Evolutionary conservation across 176 grass and related monocot species (phyloP).

Genomic region (Sorghum bicolor): DNA sequence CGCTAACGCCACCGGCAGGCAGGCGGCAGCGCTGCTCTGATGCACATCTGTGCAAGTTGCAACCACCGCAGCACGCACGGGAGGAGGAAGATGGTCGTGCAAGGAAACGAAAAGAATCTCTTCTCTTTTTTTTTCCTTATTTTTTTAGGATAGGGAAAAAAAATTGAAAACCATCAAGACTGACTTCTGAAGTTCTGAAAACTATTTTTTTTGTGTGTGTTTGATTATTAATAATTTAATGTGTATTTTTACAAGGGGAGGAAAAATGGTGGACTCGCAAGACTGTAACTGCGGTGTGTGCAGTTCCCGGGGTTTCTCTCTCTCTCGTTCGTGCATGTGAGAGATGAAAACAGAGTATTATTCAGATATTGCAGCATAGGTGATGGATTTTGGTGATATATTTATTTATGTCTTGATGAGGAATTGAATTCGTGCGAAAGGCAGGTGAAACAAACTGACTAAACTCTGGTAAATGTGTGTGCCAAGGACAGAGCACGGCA

Average conservation of each 20-base stretch:
- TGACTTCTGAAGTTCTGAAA: too few species aligned
- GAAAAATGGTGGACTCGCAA: background rate
- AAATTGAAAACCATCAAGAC: background rate
- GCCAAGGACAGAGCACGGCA: background rate
- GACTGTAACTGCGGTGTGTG: too few species aligned
- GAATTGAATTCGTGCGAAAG: background rate
- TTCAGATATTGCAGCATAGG: background rate
- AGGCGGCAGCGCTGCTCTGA: background rate
- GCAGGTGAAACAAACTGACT: background rate
- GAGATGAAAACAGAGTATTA: background rate
- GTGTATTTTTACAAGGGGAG: background rate
- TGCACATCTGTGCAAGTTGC: background rate
- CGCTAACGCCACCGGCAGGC: background rate
- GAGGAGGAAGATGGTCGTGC: background rate
- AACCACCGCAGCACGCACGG: background rate
- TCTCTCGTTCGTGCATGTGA: background rate
- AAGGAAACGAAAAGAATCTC: conserved; percentile 13
- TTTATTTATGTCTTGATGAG: background rate
- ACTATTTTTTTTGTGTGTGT: background rate
- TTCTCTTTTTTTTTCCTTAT: background rate
- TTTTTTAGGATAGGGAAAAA: too few species aligned
- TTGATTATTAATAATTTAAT: background rate
- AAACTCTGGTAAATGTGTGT: background rate
- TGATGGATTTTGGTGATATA: background rate
- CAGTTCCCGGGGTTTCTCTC: too few species aligned